These are phyloP conservation scores for Lactarius evosmus DNA, from an alignment of 768 basidiomycete species.

Conservation along the genomic window DNA sequence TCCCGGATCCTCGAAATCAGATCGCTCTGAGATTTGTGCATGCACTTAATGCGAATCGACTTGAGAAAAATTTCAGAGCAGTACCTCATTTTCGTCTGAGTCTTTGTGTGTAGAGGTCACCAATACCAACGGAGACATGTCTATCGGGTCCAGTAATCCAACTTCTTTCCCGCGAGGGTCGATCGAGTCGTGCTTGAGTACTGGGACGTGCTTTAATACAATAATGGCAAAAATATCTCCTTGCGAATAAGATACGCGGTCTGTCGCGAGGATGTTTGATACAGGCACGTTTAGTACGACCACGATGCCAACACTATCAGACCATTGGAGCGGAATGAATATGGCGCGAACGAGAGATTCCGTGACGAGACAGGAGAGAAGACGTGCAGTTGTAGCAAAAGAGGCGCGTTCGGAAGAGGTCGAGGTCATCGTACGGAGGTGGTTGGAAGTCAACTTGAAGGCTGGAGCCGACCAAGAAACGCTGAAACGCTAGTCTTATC, in stretches of 20 bases:
- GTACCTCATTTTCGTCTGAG: constrained; percentile 7
- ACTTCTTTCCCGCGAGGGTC: constrained; percentile 40
- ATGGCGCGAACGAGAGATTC: constrained; percentile 51
- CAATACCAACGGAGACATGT: constrained; percentile 48
- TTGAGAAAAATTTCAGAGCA: too few species aligned
- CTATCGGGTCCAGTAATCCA: constrained; percentile 52
- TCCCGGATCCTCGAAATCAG: constrained; percentile 4
- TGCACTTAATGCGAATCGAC: neutral
- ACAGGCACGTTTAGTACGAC: constrained; percentile 40
- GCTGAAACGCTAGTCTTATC: neutral
- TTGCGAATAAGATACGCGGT: constrained; percentile 31
- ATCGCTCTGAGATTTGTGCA: neutral
- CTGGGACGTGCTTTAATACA: constrained; percentile 45
- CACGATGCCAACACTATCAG: constrained; percentile 41
- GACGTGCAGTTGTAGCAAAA: constrained; percentile 48
- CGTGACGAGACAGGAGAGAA: constrained; percentile 57
- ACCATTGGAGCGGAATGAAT: constrained; percentile 41
- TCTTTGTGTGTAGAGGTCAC: constrained; percentile 34
- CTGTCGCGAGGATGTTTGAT: constrained; percentile 5
- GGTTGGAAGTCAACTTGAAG: neutral
- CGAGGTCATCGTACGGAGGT: too few species aligned
- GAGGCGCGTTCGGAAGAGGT: constrained; percentile 34
- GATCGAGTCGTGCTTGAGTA: constrained; percentile 41
- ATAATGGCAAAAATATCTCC: constrained; percentile 47
- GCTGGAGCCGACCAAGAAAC: neutral